A percentile compares a stretch with the other conserved stretches of the same genome.
Evolutionary conservation across 768 basidiomycete species (phyloP).

Genomic region (Stropharia rugosoannulata): DNA sequence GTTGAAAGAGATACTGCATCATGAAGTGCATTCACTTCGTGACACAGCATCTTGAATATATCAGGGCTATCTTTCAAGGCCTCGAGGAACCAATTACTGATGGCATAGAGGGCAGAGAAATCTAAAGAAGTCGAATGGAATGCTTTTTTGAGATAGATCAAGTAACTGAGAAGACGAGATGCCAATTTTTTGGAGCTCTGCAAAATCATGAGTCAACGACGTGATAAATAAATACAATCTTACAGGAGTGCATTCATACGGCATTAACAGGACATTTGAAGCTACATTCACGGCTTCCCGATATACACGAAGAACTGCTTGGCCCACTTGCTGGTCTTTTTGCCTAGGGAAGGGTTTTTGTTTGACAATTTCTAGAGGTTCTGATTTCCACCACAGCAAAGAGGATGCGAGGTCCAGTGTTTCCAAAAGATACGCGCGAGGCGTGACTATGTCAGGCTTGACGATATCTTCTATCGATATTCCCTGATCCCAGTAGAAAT

Average conservation of each 20-base stretch:
- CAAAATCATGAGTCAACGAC: background rate
- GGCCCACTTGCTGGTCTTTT: conserved; percentile 7
- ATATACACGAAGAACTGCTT: conserved; percentile 7
- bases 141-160: conserved; percentile 43
- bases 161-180: conserved; percentile 34
- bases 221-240: background rate
- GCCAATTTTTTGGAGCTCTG: conserved; percentile 24
- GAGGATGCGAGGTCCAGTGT: conserved; percentile 40
- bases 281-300: conserved; percentile 4
- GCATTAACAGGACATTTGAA: background rate
- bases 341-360: background rate
- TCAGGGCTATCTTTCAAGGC: conserved; percentile 34
- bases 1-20: conserved; percentile 54
- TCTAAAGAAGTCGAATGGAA: conserved; percentile 44
- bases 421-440: conserved; percentile 38
- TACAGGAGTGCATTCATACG: conserved; percentile 4
- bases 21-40: conserved; percentile 39
- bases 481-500: conserved; percentile 44
- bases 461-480: conserved; percentile 25
- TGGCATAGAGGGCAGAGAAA: conserved; percentile 63
- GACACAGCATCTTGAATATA: conserved; percentile 30
- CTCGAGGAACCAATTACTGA: conserved; percentile 53
- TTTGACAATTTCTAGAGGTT: background rate
- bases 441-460: conserved; percentile 19
- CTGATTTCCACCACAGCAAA: conserved; percentile 34